A percentile compares a stretch with the other conserved stretches of the same genome.
phyloP scores from a whole-genome alignment of 768 basidiomycete genomes.

The Filobasidium floriforme region DNA sequence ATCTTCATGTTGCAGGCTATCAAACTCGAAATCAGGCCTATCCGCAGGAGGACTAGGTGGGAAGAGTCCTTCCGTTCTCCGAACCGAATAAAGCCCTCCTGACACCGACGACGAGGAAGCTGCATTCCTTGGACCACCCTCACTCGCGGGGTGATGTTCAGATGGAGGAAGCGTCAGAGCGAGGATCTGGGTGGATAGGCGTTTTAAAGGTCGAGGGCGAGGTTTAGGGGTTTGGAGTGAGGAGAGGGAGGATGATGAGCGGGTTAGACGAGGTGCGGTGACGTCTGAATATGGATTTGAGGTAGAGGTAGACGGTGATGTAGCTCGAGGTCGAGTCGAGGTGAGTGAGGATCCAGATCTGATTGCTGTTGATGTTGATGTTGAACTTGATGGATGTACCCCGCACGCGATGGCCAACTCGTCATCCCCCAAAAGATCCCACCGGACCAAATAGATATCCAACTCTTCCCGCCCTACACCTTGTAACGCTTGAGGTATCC shows the following conservation, averaged over 20 bases:
- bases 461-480: slow-evolving; percentile 4
- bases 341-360: too few species aligned
- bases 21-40: too few species aligned
- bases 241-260: not conserved
- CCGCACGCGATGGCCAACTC: not conserved
- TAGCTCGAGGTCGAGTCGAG: not conserved
- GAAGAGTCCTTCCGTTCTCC: too few species aligned
- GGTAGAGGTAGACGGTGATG: not conserved
- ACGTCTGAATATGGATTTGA: not conserved
- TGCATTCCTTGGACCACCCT: not conserved
- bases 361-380: too few species aligned
- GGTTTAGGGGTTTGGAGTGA: not conserved
- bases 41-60: too few species aligned
- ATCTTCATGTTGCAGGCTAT: too few species aligned
- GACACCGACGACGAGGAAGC: not conserved
- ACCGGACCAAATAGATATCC: not conserved
- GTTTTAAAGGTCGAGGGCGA: not conserved
- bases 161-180: not conserved
- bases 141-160: too few species aligned
- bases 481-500: slow-evolving; percentile 6
- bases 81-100: too few species aligned
- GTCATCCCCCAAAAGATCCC: slow-evolving; percentile 4
- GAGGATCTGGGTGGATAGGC: not conserved
- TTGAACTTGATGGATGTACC: too few species aligned
- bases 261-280: not conserved